These are phyloP conservation scores for Lasiodiplodia gonubiensis DNA, from an alignment of 2,329 filamentous ascomycete species.

Conservation along the genomic window DNA sequence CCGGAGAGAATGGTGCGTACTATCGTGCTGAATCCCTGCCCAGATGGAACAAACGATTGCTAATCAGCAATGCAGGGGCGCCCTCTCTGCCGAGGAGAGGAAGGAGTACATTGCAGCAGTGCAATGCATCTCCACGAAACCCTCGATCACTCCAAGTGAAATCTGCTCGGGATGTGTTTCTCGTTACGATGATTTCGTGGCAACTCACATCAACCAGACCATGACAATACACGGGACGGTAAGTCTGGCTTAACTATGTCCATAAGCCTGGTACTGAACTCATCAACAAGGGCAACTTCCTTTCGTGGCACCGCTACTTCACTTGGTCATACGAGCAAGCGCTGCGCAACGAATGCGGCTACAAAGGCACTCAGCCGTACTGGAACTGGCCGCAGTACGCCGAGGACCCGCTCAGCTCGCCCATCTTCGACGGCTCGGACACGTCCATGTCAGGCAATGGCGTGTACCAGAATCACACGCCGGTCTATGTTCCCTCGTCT, in stretches of 20 bases:
- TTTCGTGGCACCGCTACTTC: conserved; percentile 52
- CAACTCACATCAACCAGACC: conserved; percentile 46
- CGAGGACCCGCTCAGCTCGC: conserved; percentile 52
- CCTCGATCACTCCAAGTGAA: conserved; percentile 37
- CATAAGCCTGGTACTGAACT: conserved; percentile 8
- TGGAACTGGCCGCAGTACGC: conserved; percentile 60
- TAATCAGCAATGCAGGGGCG: conserved; percentile 33
- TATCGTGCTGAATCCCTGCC: background rate
- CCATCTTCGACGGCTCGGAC: conserved; percentile 62
- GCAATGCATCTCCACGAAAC: conserved; percentile 41
- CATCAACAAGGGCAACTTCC: conserved; percentile 40
- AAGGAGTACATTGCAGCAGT: conserved; percentile 46
- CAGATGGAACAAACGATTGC: background rate
- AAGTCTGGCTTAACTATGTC: background rate
- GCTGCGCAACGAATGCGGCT: conserved; percentile 51
- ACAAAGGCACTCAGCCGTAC: conserved; percentile 53
- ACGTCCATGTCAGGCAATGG: conserved; percentile 57
- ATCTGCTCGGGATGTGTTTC: conserved; percentile 40
- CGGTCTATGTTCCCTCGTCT: conserved; percentile 34
- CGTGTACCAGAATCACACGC: conserved; percentile 31
- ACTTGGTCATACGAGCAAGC: conserved; percentile 51
- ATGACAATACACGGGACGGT: conserved; percentile 44
- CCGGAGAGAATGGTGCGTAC: conserved; percentile 52
- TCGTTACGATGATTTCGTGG: conserved; percentile 47
- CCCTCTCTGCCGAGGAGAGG: conserved; percentile 38